A percentile compares a stretch with the other conserved stretches of the same genome.
These are phyloP conservation scores for Coniochaeta prunicola DNA, from an alignment of 2,329 filamentous ascomycete species.

Conservation along the genomic window DNA sequence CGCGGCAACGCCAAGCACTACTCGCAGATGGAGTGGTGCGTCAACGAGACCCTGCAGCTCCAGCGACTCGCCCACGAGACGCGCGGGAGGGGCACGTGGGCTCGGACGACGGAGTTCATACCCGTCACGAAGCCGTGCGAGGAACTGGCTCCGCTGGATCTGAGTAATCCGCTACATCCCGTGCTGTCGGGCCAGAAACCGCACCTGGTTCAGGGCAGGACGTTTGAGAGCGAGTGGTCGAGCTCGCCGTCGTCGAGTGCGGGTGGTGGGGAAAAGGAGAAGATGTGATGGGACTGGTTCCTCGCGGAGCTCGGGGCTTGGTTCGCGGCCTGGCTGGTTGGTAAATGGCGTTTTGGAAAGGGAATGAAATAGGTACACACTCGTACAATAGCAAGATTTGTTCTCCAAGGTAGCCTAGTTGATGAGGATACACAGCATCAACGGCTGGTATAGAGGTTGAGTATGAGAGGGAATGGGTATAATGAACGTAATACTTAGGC, in stretches of 20 bases:
- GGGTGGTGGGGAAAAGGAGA: neutral
- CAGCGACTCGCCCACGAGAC: conserved; percentile 19
- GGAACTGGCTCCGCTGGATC: conserved; percentile 7
- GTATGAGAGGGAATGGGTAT: too few species aligned
- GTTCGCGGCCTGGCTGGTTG: too few species aligned
- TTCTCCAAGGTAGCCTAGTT: too few species aligned
- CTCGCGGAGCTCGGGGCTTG: neutral
- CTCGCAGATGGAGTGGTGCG: conserved; percentile 15
- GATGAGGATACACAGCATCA: too few species aligned
- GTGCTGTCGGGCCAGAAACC: neutral
- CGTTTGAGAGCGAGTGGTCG: neutral
- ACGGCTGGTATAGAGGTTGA: too few species aligned
- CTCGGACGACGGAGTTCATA: neutral
- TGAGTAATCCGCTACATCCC: conserved; percentile 6
- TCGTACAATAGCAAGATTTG: too few species aligned
- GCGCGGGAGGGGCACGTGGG: conserved; percentile 3
- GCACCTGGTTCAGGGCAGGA: neutral
- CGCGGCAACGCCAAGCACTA: conserved; percentile 9
- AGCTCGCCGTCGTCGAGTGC: neutral
- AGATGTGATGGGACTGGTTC: neutral
- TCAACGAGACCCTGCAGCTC: conserved; percentile 16
- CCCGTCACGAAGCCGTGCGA: conserved; percentile 9
- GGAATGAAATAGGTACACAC: too few species aligned
- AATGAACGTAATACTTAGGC: too few species aligned
- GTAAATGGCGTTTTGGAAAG: too few species aligned